Evolutionary conservation across 345 rosid species (phyloP), one percentile per base, ranked within the genome.

Genomic region (Luvunga scandens): DNA sequence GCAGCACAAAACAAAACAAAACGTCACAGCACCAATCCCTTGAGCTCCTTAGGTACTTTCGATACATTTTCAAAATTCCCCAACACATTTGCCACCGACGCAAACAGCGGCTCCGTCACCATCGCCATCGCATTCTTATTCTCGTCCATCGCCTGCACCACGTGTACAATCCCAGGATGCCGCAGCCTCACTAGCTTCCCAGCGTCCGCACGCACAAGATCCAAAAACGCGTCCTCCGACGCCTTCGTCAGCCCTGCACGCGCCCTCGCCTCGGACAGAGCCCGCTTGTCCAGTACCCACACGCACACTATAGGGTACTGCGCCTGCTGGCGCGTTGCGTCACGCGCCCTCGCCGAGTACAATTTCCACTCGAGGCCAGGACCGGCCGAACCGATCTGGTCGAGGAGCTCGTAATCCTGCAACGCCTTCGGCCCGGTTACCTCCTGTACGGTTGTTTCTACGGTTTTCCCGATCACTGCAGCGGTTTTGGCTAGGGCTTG

Each of bases 331-430:
- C 93, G 93, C 36, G 94, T 72, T 13, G 89, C 57, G 19, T 93
- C 99, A 75, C 97, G 97, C 75, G 88, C 91, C 36, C 87, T 90
- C 28, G 93, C 99, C 0, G 93, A 84, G 87, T 87, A 92, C 30
- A 96, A 84, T 87, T 88, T 96, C 99, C 99, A 96, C 24, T 91
- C 93, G 25, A 94, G 90, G 7, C 91, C 99, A n/a, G 99, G 99
- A 0, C 99, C 98, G 5, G 99, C 97, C 25, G 99, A 94, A 75
- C 98, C 99, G 93, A 96, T 94, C 92, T 94, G 98, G 76, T 92
- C 89, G 76, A 94, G 87, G 53, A 96, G 95, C 70, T 96, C 97
- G 77, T 91, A 94, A 86, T 96, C 99, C 82, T 94, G 99, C 28
- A 96, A 84, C 61, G 99, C 79, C 71, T 84, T 92, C 2, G 99